phyloP scores from a whole-genome alignment of 768 basidiomycete species.

The Mycena rebaudengoi region DNA sequence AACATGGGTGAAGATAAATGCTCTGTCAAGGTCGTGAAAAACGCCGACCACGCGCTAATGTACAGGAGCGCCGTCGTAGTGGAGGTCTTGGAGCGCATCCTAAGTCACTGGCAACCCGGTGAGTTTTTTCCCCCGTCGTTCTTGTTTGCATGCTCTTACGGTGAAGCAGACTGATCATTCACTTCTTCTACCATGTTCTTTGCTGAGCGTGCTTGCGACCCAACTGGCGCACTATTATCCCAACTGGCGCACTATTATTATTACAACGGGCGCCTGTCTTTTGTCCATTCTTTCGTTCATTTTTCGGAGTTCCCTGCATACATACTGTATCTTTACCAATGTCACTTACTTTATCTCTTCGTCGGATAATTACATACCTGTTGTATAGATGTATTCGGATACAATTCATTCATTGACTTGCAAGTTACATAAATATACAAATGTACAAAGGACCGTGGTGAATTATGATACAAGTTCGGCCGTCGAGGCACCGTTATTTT shows the following conservation, averaged over 20 bases:
- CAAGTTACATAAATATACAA: too few relatives aligned
- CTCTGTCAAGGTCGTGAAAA: conserved; percentile 81
- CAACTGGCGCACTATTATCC: background rate
- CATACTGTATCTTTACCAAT: conserved; percentile 27
- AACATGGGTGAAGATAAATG: conserved; percentile 81
- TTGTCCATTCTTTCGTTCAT: conserved; percentile 10
- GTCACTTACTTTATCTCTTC: conserved; percentile 16
- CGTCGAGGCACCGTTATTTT: conserved; percentile 4
- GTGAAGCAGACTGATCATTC: conserved; percentile 10
- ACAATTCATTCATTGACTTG: conserved; percentile 16
- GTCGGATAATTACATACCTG: conserved; percentile 28
- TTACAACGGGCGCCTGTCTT: conserved; percentile 20
- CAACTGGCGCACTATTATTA: conserved; percentile 16
- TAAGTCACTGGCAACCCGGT: conserved; percentile 60
- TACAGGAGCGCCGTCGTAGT: conserved; percentile 89
- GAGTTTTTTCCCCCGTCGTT: conserved; percentile 16
- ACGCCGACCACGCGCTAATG: conserved; percentile 94
- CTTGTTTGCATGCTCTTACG: background rate
- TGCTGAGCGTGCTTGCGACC: too few relatives aligned
- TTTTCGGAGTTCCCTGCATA: conserved; percentile 19
- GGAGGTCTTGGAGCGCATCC: conserved; percentile 79
- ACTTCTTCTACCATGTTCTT: too few relatives aligned
- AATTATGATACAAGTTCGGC: too few relatives aligned
- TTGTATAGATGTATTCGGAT: conserved; percentile 30
- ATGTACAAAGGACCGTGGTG: conserved; percentile 23